Base-by-base conservation (phyloP, 2,329 filamentous ascomycete species). In the Monilinia fructicola region DNA sequence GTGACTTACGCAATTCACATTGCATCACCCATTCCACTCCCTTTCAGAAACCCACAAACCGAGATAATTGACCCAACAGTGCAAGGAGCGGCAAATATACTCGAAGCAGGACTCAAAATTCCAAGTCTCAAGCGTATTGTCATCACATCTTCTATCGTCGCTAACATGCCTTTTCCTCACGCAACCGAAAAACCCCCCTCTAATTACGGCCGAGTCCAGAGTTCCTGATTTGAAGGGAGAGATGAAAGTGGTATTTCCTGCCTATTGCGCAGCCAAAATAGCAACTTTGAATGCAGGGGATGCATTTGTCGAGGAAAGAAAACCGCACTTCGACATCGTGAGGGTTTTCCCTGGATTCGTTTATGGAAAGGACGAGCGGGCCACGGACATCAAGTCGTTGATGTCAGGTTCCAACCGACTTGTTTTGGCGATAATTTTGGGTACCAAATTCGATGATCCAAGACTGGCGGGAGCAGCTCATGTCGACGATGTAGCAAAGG, bases 211-310 rank as follows among this genome's bases (percentile, higher is more conserved):
- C 31, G 59, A 63, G 31, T 40, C 59, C n/a, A 26, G 59, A 5
- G 50, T 54, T 7, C 21, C n/a, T 14, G 10, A 63, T 44, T 4
- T 54, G 11, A 31, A 53, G 26, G 21, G 11, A 3, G 16, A 16
- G 2, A 18, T n/a, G 18, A 42, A 6, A 4, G 31, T 11, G 4
- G 48, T 40, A 16, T 62, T 53, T 52, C 46, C 59, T 16, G 59
- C 59, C 10, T 62, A 62, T 35, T 62, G 59, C 18, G 59, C 59
- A n/a, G 46, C 46, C 46, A 62, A 62, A 40, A 62, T 62, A 28
- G 48, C 59, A 26, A 62, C 59, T 52, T 9, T 62, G 10, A 62
- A 62, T 18, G 59, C 48, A 21, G 42, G 28, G 9, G 46, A 53
- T 23, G 35, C 3, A 4, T 53, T 62, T 23, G 21, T 53, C 4